These are phyloP conservation scores for Nakataea oryzae DNA, from an alignment of 2,329 filamentous ascomycete genomes.

Conservation along the genomic window DNA sequence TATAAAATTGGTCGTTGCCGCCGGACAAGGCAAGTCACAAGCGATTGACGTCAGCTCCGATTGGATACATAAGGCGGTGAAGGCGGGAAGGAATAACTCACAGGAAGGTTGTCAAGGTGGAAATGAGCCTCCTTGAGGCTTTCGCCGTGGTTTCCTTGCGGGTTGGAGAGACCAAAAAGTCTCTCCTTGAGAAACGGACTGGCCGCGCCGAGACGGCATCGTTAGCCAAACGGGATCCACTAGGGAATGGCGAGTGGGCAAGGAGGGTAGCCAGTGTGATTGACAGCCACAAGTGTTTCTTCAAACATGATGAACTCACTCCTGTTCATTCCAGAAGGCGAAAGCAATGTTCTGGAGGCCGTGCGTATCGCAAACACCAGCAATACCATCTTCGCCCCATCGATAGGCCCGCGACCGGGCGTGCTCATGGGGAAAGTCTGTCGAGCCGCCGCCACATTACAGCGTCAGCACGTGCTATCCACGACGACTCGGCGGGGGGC, in stretches of 20 bases:
- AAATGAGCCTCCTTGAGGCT: conserved; percentile 96
- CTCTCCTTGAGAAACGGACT: conserved; percentile 92
- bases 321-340: conserved; percentile 95
- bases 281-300: background rate
- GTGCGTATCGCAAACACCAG: conserved; percentile 85
- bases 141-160: conserved; percentile 94
- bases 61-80: background rate
- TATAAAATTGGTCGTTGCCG: conserved; percentile 12
- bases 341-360: conserved; percentile 88
- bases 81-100: conserved; percentile 18
- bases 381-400: conserved; percentile 96
- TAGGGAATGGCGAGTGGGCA: background rate
- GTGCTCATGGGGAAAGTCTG: conserved; percentile 91
- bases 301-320: conserved; percentile 43
- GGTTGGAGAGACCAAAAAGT: conserved; percentile 89
- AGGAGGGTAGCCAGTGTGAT: background rate
- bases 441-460: conserved; percentile 6
- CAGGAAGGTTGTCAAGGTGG: conserved; percentile 86
- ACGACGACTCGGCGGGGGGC: background rate
- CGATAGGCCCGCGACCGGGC: conserved; percentile 80
- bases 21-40: background rate
- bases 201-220: background rate
- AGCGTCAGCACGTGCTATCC: conserved; percentile 14
- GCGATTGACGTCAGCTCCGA: background rate
- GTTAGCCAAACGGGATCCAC: conserved; percentile 10